Conservation (phyloP, 441 rosid genomes). For the Adansonia grandidieri region DNA sequence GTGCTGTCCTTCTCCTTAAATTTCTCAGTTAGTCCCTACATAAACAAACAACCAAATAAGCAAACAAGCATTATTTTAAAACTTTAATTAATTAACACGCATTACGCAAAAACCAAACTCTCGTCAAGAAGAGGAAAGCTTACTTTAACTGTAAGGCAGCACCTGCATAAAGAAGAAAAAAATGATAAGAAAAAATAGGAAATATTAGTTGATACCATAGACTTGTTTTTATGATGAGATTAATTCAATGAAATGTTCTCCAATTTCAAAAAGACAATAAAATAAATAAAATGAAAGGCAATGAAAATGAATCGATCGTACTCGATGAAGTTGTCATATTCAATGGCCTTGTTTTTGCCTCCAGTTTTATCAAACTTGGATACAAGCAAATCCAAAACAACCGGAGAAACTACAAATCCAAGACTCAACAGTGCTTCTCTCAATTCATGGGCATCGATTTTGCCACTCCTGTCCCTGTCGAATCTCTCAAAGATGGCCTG, state of each 20-base stretch:
- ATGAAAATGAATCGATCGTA: no score
- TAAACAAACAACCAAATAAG: no score
- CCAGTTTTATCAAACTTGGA: neutral
- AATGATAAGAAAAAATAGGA: no score
- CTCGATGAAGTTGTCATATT: conserved; percentile 6
- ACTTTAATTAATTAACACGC: no score
- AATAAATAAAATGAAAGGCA: no score
- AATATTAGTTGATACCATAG: no score
- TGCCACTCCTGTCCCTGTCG: neutral
- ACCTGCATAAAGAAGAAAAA: neutral
- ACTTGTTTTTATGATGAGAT: no score
- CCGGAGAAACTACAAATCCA: neutral
- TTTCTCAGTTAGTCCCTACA: neutral
- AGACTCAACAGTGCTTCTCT: neutral
- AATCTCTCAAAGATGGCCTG: conserved; percentile 1
- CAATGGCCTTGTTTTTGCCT: neutral
- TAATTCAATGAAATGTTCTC: no score
- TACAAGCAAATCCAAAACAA: neutral
- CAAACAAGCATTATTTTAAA: neutral
- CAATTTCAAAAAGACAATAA: no score
- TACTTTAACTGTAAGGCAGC: conserved; percentile 1
- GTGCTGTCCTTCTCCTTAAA: neutral
- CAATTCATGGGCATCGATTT: neutral
- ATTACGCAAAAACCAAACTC: neutral
- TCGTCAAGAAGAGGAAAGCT: neutral